A percentile compares a stretch with the other conserved stretches of the same genome.
Evolutionary conservation across 2,329 filamentous ascomycete species (phyloP).

Genomic region (Fusarium praegraminearum): DNA sequence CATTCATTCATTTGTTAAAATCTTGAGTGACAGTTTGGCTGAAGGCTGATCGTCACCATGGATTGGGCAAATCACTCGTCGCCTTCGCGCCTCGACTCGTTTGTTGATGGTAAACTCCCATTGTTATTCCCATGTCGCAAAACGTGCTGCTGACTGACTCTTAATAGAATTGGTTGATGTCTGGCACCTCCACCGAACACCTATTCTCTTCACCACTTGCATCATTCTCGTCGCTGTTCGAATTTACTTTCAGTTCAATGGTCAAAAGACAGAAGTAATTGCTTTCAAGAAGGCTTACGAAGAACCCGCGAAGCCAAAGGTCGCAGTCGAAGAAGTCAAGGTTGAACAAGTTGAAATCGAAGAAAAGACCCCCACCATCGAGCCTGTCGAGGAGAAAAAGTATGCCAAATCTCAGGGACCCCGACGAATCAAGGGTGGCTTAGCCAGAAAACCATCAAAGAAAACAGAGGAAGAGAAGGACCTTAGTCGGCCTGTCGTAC

Average conservation of each 20-base stretch:
- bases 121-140: conserved; percentile 5
- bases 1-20: background rate
- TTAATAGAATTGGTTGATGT: conserved; percentile 54
- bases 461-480: conserved; percentile 46
- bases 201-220: conserved; percentile 57
- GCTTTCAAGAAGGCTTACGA: conserved; percentile 55
- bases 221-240: conserved; percentile 55
- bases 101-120: conserved; percentile 43
- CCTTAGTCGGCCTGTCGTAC: conserved; percentile 68
- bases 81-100: conserved; percentile 42
- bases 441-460: conserved; percentile 50
- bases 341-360: background rate
- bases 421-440: conserved; percentile 61
- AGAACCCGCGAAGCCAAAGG: conserved; percentile 30
- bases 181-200: conserved; percentile 62
- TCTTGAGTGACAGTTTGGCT: conserved; percentile 18
- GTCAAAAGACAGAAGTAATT: conserved; percentile 52
- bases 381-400: conserved; percentile 46
- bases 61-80: conserved; percentile 45
- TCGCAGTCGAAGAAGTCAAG: conserved; percentile 8
- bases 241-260: conserved; percentile 57
- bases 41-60: conserved; percentile 36
- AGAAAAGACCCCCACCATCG: conserved; percentile 36
- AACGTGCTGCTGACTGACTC: conserved; percentile 23
- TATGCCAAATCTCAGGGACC: conserved; percentile 57